Evolutionary conservation across 192 early-diverging fungal genomes (phyloP).

Genomic region (Mortierella claussenii): DNA sequence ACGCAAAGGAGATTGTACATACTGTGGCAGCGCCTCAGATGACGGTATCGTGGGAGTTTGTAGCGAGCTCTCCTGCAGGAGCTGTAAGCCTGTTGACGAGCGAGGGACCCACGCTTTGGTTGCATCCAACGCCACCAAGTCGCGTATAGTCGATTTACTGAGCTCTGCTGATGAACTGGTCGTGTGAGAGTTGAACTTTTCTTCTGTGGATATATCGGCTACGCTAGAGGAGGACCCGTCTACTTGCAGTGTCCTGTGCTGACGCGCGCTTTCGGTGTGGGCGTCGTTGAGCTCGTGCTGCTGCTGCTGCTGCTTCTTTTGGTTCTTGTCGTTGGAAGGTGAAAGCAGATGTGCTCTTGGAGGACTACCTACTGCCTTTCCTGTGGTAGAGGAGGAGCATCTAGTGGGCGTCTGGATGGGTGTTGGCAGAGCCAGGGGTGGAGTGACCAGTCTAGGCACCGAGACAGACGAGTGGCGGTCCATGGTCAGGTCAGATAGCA

Average conservation of each 20-base stretch:
- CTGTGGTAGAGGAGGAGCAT: slow-evolving; percentile 34
- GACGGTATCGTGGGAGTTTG: slow-evolving; percentile 23
- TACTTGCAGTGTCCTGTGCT: too few species aligned
- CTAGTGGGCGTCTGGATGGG: slow-evolving; percentile 21
- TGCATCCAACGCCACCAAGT: background rate
- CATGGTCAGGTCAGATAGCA: slow-evolving; percentile 5
- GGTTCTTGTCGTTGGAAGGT: slow-evolving; percentile 28
- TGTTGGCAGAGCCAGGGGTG: slow-evolving; percentile 8
- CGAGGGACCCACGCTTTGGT: slow-evolving; percentile 2
- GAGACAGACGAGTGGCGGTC: slow-evolving; percentile 11
- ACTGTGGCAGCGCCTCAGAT: slow-evolving; percentile 6
- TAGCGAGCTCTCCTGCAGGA: background rate
- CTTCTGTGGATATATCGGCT: too few species aligned
- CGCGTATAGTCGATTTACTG: background rate
- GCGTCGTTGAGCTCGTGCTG: background rate
- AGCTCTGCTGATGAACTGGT: background rate
- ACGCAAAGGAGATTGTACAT: slow-evolving; percentile 5
- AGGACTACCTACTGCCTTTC: slow-evolving; percentile 72
- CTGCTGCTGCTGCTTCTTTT: background rate
- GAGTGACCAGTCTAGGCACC: slow-evolving; percentile 25
- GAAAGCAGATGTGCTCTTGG: slow-evolving; percentile 58
- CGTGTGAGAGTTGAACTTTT: too few species aligned
- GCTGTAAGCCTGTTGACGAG: background rate
- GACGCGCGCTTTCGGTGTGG: too few species aligned
- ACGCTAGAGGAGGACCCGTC: too few species aligned